A percentile compares a stretch with the other conserved stretches of the same genome.
Conservation (phyloP, 2,329 filamentous ascomycete species). For the Aspergillus intermedius region DNA sequence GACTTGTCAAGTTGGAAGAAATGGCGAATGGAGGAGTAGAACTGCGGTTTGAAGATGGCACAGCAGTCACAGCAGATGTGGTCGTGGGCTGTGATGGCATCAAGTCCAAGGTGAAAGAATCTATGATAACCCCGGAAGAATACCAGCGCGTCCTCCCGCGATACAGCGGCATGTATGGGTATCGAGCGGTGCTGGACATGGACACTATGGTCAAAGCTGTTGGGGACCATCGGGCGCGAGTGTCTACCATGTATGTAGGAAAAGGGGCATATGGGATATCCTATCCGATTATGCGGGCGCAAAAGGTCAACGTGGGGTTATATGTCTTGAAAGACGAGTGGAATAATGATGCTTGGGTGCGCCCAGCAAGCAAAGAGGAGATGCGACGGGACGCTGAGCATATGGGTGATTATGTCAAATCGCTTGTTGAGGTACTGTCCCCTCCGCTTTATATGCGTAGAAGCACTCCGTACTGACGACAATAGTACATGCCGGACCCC, state of each 20-base stretch:
- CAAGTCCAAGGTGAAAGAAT: slow-evolving; percentile 22
- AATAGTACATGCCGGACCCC: slow-evolving; percentile 23
- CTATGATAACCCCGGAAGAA: slow-evolving; percentile 20
- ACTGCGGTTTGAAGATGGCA: slow-evolving; percentile 28
- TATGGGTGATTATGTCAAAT: slow-evolving; percentile 24
- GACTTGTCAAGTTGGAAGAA: slow-evolving; percentile 16
- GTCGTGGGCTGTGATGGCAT: slow-evolving; percentile 35
- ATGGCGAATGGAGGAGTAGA: slow-evolving; percentile 8
- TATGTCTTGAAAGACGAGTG: slow-evolving; percentile 23
- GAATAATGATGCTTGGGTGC: slow-evolving; percentile 26
- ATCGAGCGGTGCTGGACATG: slow-evolving; percentile 31
- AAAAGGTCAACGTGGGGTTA: slow-evolving; percentile 28
- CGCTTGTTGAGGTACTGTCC: slow-evolving; percentile 20
- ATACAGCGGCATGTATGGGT: slow-evolving; percentile 31
- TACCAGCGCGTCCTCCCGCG: slow-evolving; percentile 10
- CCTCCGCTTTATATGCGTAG: background rate
- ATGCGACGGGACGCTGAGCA: slow-evolving; percentile 20
- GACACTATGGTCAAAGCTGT: slow-evolving; percentile 26
- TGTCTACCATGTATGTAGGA: slow-evolving; percentile 26
- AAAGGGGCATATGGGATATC: slow-evolving; percentile 25
- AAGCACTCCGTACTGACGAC: background rate
- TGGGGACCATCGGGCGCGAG: slow-evolving; percentile 24
- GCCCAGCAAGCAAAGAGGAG: slow-evolving; percentile 22
- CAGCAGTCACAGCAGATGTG: slow-evolving; percentile 19
- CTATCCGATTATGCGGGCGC: slow-evolving; percentile 28